Evolutionary conservation across 352 stramenopile genomes (phyloP), one percentile per base, ranked within the genome.

Genomic region (Plasmopara muralis): DNA sequence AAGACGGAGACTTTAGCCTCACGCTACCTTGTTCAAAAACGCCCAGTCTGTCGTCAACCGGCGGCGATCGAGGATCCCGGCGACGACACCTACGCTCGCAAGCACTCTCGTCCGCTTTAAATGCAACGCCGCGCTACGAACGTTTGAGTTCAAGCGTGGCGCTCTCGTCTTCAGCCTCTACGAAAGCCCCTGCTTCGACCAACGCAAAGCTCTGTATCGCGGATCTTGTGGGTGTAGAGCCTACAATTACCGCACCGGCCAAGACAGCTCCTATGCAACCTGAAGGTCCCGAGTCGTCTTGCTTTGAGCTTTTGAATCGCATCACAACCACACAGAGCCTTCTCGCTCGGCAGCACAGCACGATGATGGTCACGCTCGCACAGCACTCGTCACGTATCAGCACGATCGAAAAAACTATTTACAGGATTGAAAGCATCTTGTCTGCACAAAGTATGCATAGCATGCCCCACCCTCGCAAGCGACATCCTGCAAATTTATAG

Each of bases 321-420:
- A 81, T 89, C 50, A 76, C 77, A 38, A 68, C 66, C 18, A 89
- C 81, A 14, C 81, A 87, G 60, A 65, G 86, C 39, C 55, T 88
- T 31, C 65, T 92, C 9, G 70, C 66, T 15, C 54, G 75, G 48
- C 77, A 87, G 30, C 74, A 78, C 39, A 56, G 62, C 38, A 70
- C 55, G 15, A 47, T 83, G 10, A 46, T 85, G 15, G 52, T 53
- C 28, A 77, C 70, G 15, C 43, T 85, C 15, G 67, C 57, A 12
- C 61, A 80, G 28, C 72, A 79, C 44, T 77, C 74, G 18, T 66
- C 56, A n/a, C 72, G 68, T n/a, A 73, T 83, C 56, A 67, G 55
- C 28, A 67, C 60, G n/a, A 81, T 83, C 29, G 74, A 77, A 47
- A 45, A 77, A 31, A 69, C 59, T 0, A 62, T 83, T 13, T 64